Conservation (phyloP, 306 rosid species). For the Lablab purpureus region DNA sequence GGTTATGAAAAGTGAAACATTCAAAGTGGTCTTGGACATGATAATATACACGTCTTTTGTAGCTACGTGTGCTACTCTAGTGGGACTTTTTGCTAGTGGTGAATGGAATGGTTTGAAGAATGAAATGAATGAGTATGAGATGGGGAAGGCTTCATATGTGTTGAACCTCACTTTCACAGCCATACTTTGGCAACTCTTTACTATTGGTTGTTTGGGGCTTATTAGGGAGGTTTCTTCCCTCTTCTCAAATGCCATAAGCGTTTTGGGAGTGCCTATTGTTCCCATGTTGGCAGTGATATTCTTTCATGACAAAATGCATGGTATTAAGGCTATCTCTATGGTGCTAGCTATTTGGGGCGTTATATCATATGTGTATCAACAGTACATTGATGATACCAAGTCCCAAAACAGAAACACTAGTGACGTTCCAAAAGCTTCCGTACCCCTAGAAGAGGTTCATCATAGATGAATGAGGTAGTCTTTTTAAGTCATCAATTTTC, state of each 20-base stretch:
- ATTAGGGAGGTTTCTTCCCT: conserved; percentile 46
- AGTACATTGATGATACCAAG: conserved; percentile 44
- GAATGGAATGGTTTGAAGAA: conserved; percentile 40
- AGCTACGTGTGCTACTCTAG: conserved; percentile 23
- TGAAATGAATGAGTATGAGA: conserved; percentile 45
- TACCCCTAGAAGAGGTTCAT: conserved; percentile 16
- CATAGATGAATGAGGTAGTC: conserved; percentile 5
- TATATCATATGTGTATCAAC: conserved; percentile 46
- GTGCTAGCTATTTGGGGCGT: conserved; percentile 50
- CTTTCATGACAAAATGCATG: conserved; percentile 48
- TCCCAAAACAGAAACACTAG: not conserved
- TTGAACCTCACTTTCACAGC: conserved; percentile 40
- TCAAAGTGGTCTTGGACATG: conserved; percentile 45
- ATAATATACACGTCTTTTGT: conserved; percentile 31
- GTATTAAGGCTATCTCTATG: conserved; percentile 49
- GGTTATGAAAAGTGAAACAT: conserved; percentile 33
- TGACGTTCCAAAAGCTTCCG: conserved; percentile 6
- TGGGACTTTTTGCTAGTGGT: conserved; percentile 54
- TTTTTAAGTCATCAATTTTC: not conserved
- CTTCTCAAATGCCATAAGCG: conserved; percentile 47
- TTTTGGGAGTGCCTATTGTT: conserved; percentile 44
- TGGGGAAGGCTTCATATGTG: conserved; percentile 45
- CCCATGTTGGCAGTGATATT: conserved; percentile 47
- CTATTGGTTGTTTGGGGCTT: conserved; percentile 46
- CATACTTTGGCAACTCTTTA: conserved; percentile 39